Percentiles rank a stretch among this genome's conserved stretches.
These are phyloP conservation scores for Cucurbitaria berberidis DNA, from an alignment of 2,329 filamentous ascomycete genomes.

Conservation along the genomic window DNA sequence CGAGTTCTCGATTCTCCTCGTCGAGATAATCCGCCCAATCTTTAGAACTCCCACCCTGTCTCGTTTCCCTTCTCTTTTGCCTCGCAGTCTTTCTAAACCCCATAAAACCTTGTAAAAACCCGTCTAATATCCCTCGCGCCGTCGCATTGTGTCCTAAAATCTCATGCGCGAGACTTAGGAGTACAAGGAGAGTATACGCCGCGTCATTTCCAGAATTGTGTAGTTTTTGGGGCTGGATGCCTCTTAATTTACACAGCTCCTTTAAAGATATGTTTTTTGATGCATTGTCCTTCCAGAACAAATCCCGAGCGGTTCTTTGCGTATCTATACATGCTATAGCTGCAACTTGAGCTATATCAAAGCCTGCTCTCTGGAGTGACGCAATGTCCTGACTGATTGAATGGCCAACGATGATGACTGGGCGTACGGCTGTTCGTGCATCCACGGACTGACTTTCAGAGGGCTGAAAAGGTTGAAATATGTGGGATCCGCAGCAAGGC, in stretches of 20 bases:
- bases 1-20: too few relatives aligned
- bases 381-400: constrained; percentile 1
- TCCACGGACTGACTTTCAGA: background rate
- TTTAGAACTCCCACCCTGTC: too few relatives aligned
- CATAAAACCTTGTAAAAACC: too few relatives aligned
- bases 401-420: constrained; percentile 6
- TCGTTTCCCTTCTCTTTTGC: too few relatives aligned
- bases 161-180: constrained; percentile 10
- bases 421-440: constrained; percentile 6
- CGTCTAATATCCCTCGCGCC: too few relatives aligned
- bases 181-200: constrained; percentile 9
- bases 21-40: too few relatives aligned
- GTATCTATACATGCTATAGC: constrained; percentile 12
- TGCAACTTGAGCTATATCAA: constrained; percentile 2
- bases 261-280: constrained; percentile 10
- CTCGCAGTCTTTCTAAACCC: too few relatives aligned
- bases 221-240: constrained; percentile 5
- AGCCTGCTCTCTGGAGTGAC: constrained; percentile 2
- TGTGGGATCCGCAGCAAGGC: constrained; percentile 9
- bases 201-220: constrained; percentile 13
- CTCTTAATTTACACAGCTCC: constrained; percentile 9
- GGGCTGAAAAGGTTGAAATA: constrained; percentile 5
- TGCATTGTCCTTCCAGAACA: constrained; percentile 10
- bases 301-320: constrained; percentile 9
- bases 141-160: too few relatives aligned